These are phyloP conservation scores for Pilaira anomala DNA, from an alignment of 192 early-diverging fungal genomes.

Conservation along the genomic window DNA sequence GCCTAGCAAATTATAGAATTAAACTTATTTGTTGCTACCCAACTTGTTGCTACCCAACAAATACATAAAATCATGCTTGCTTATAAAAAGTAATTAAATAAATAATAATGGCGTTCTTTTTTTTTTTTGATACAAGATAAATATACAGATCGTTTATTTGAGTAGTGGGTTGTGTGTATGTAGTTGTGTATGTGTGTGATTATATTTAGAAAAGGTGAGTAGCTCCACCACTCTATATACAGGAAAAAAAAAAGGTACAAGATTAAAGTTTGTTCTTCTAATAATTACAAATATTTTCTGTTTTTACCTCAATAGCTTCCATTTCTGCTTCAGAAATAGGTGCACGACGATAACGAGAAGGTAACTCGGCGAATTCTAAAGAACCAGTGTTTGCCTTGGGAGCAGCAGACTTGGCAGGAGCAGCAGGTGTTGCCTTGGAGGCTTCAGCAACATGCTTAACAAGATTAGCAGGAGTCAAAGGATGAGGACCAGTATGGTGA, in stretches of 20 bases:
- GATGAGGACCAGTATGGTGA: constrained; percentile 36
- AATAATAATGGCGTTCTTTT: background rate
- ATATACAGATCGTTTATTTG: background rate
- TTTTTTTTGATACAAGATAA: background rate
- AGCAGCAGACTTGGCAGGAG: constrained; percentile 14
- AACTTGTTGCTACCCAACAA: too few relatives aligned
- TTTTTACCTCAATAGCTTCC: constrained; percentile 47
- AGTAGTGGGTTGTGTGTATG: too few relatives aligned
- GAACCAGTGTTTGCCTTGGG: constrained; percentile 16
- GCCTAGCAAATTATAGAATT: too few relatives aligned
- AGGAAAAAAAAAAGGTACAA: background rate
- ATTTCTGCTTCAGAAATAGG: constrained; percentile 45
- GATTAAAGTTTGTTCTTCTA: too few relatives aligned
- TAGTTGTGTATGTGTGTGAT: background rate
- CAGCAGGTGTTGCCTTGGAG: background rate
- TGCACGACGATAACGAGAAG: constrained; percentile 38
- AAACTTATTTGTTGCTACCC: too few relatives aligned
- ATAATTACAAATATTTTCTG: background rate
- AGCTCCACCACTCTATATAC: constrained; percentile 19
- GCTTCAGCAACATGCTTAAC: constrained; percentile 33
- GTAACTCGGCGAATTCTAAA: constrained; percentile 41
- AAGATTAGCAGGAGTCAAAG: constrained; percentile 35
- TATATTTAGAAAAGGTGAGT: constrained; percentile 10
- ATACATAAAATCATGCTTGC: too few relatives aligned
- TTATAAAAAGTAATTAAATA: background rate